phyloP scores from a whole-genome alignment of 1,284 basidiomycete species.

The Leccinum griseonigrum region DNA sequence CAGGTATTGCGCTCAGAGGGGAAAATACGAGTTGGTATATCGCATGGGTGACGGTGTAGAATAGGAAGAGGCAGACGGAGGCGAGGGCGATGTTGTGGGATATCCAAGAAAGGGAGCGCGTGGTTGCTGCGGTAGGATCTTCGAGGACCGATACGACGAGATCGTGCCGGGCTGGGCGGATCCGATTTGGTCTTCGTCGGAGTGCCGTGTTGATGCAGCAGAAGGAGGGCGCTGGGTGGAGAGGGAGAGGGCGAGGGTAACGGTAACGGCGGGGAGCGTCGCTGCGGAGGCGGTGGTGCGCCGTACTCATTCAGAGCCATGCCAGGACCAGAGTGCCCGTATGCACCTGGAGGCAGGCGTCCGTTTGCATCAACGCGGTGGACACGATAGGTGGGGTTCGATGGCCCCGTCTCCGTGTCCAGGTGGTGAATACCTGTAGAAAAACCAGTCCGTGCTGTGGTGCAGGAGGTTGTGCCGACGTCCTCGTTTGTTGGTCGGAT shows the following conservation, averaged over 20 bases:
- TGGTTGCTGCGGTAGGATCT: not conserved
- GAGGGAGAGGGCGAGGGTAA: no score
- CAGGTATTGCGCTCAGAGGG: conserved; percentile 68
- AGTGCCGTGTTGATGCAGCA: no score
- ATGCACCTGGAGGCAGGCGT: conserved; percentile 9
- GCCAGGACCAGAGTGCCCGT: conserved; percentile 12
- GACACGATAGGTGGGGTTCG: conserved; percentile 28
- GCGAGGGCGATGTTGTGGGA: conserved; percentile 25
- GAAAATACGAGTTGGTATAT: conserved; percentile 58
- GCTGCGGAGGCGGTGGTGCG: conserved; percentile 9
- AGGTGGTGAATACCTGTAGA: conserved; percentile 22
- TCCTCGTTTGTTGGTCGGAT: conserved; percentile 77
- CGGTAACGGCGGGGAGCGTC: conserved; percentile 13
- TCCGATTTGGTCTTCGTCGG: no score
- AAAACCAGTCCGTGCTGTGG: conserved; percentile 30
- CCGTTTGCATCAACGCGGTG: conserved; percentile 29
- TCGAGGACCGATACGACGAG: no score
- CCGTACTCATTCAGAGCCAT: conserved; percentile 18
- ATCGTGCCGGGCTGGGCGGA: no score
- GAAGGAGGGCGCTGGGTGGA: no score
- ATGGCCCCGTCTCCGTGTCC: conserved; percentile 15
- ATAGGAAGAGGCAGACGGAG: conserved; percentile 13
- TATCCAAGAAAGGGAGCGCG: conserved; percentile 29
- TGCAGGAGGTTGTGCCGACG: conserved; percentile 42
- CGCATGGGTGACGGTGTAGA: conserved; percentile 36